Evolutionary conservation across 2,329 filamentous ascomycete species (phyloP).

Genomic region (Didymella sp.): DNA sequence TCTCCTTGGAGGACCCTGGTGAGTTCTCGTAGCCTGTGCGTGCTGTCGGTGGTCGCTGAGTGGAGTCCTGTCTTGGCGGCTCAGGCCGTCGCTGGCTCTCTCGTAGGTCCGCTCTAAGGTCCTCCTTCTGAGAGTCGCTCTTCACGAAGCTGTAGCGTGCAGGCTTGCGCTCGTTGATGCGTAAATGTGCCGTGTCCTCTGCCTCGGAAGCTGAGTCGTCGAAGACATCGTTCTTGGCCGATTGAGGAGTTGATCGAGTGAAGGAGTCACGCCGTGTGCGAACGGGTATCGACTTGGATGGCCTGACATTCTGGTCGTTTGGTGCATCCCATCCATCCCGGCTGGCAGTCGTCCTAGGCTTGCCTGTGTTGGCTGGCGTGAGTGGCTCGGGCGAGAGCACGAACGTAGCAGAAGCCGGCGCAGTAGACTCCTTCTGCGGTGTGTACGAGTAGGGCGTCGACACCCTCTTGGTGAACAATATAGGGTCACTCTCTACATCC

Average conservation of each 20-base stretch:
- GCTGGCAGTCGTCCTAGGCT: conserved; percentile 36
- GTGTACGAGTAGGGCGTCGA: conserved; percentile 57
- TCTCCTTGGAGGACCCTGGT: conserved; percentile 37
- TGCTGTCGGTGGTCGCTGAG: conserved; percentile 23
- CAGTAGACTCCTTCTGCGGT: conserved; percentile 41
- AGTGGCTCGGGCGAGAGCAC: conserved; percentile 59
- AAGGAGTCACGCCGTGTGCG: conserved; percentile 37
- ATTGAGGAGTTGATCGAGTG: conserved; percentile 22
- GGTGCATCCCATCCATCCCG: conserved; percentile 15
- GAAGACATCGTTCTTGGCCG: conserved; percentile 35
- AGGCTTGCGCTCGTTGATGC: conserved; percentile 42
- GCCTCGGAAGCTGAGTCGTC: conserved; percentile 41
- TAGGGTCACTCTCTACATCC: conserved; percentile 37
- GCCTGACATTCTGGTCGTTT: conserved; percentile 32
- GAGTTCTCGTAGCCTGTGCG: conserved; percentile 29
- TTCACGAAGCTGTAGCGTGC: conserved; percentile 51
- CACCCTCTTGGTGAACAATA: conserved; percentile 51
- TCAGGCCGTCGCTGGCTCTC: conserved; percentile 30
- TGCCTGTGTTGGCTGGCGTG: conserved; percentile 47
- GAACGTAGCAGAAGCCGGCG: conserved; percentile 50
- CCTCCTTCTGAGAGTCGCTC: conserved; percentile 46
- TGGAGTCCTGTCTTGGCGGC: conserved; percentile 25
- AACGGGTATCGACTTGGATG: conserved; percentile 40
- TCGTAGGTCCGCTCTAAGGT: conserved; percentile 38
- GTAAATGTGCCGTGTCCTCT: conserved; percentile 37